Conservation (phyloP, 345 rosid species). For the Boechera divaricarpa region DNA sequence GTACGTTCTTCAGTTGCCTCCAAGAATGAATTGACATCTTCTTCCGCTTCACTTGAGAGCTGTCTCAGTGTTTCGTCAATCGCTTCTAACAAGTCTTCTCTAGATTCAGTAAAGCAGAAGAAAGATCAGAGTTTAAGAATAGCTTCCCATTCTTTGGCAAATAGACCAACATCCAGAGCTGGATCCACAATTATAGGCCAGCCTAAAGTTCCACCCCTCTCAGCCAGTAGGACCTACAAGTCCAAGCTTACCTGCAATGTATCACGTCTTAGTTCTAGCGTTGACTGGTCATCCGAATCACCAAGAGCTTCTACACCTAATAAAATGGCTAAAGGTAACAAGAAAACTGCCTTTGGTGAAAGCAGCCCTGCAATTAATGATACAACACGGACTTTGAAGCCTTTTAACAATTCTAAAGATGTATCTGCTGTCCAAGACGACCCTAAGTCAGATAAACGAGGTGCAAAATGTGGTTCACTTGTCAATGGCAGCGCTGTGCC, state of each 20-base stretch:
- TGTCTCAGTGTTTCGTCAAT: constrained; percentile 63
- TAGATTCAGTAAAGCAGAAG: constrained; percentile 42
- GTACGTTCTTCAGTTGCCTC: constrained; percentile 52
- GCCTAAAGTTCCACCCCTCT: constrained; percentile 47
- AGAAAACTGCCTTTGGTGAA: constrained; percentile 30
- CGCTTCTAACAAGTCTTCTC: constrained; percentile 49
- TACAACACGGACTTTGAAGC: constrained; percentile 45
- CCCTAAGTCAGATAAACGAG: constrained; percentile 39
- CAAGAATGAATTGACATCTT: constrained; percentile 59
- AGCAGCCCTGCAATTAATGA: constrained; percentile 25
- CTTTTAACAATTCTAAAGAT: constrained; percentile 42
- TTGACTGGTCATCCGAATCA: constrained; percentile 79
- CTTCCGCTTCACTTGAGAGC: constrained; percentile 74
- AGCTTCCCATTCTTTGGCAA: constrained; percentile 45
- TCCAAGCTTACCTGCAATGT: constrained; percentile 47
- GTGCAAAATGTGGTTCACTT: constrained; percentile 46
- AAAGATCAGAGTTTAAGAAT: constrained; percentile 48
- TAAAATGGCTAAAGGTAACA: constrained; percentile 48
- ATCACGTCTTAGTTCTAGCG: constrained; percentile 71
- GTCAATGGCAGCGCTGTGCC: constrained; percentile 45
- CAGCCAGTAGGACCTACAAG: constrained; percentile 54
- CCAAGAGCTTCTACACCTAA: constrained; percentile 59
- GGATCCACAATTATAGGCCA: constrained; percentile 50
- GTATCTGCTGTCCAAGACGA: constrained; percentile 46
- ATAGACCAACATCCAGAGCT: constrained; percentile 45